Conservation (phyloP, 768 basidiomycete genomes). For the Pulveroboletus sp. region DNA sequence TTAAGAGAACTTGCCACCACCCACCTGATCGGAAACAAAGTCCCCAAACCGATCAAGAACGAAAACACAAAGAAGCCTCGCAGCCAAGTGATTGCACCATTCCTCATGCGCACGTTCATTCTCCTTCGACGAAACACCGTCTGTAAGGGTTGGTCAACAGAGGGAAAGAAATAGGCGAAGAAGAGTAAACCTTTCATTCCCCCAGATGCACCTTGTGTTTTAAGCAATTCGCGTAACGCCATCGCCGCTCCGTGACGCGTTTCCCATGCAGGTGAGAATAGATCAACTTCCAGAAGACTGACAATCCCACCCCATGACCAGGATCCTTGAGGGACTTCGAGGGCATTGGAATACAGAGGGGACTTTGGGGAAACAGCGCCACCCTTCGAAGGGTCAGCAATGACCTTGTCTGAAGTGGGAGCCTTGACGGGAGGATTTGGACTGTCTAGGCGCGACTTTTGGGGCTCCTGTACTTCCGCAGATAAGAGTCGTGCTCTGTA, state of each 20-base stretch:
- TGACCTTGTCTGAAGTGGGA: slow-evolving; percentile 53
- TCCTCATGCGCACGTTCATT: slow-evolving; percentile 69
- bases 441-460: slow-evolving; percentile 54
- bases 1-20: slow-evolving; percentile 5
- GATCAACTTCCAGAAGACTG: slow-evolving; percentile 72
- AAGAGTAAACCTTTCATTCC: slow-evolving; percentile 65
- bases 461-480: slow-evolving; percentile 48
- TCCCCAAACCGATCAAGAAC: slow-evolving; percentile 98
- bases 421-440: slow-evolving; percentile 42
- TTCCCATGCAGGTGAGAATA: slow-evolving; percentile 89
- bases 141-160: slow-evolving; percentile 33
- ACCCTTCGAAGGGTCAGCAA: slow-evolving; percentile 78
- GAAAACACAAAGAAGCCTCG: slow-evolving; percentile 83
- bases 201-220: slow-evolving; percentile 73
- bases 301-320: slow-evolving; percentile 89
- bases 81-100: slow-evolving; percentile 87
- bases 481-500: slow-evolving; percentile 70
- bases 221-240: slow-evolving; percentile 84
- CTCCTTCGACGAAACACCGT: slow-evolving; percentile 45
- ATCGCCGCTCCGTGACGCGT: slow-evolving; percentile 90
- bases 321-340: slow-evolving; percentile 66
- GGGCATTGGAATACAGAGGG: slow-evolving; percentile 69
- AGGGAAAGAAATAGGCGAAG: background rate
- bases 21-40: slow-evolving; percentile 86
- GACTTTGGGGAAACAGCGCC: slow-evolving; percentile 79